Conservation (phyloP, 805 yeast genomes). For the Ogataea glucozyma region DNA sequence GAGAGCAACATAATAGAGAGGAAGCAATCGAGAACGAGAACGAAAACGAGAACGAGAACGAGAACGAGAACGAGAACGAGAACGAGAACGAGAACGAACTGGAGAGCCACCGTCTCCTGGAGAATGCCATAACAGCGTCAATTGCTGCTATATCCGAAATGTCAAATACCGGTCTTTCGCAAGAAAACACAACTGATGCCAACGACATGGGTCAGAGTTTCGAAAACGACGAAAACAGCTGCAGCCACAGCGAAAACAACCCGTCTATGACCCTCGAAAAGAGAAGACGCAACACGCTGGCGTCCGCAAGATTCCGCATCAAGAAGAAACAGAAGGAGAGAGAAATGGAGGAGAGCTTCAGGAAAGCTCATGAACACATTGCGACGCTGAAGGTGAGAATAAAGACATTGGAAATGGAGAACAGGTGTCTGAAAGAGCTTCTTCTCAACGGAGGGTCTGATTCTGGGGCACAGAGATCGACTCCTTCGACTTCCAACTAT, state of each 20-base stretch:
- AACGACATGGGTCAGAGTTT: too few relatives aligned
- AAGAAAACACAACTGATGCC: not conserved
- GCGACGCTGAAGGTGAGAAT: slow-evolving; percentile 46
- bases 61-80: not conserved
- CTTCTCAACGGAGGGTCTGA: slow-evolving; percentile 17
- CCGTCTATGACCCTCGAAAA: slow-evolving; percentile 39
- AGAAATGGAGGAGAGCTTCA: slow-evolving; percentile 54
- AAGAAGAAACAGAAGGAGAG: slow-evolving; percentile 62
- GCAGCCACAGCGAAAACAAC: not conserved
- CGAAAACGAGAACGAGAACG: not conserved
- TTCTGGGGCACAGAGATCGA: slow-evolving; percentile 1
- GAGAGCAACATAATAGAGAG: slow-evolving; percentile 3
- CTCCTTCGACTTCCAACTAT: slow-evolving; percentile 23
- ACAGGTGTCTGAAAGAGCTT: slow-evolving; percentile 54
- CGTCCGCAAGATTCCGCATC: slow-evolving; percentile 63
- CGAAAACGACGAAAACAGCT: not conserved
- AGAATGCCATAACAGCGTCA: not conserved
- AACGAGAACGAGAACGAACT: not conserved
- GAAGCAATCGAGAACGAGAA: not conserved
- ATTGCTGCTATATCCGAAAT: not conserved
- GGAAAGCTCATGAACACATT: slow-evolving; percentile 46
- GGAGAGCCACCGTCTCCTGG: not conserved
- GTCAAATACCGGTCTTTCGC: too few relatives aligned
- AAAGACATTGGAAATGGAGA: slow-evolving; percentile 61
- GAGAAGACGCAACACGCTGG: slow-evolving; percentile 61